Conservation (phyloP, 495 filamentous ascomycete species). For the Podospora pseudocomata region DNA sequence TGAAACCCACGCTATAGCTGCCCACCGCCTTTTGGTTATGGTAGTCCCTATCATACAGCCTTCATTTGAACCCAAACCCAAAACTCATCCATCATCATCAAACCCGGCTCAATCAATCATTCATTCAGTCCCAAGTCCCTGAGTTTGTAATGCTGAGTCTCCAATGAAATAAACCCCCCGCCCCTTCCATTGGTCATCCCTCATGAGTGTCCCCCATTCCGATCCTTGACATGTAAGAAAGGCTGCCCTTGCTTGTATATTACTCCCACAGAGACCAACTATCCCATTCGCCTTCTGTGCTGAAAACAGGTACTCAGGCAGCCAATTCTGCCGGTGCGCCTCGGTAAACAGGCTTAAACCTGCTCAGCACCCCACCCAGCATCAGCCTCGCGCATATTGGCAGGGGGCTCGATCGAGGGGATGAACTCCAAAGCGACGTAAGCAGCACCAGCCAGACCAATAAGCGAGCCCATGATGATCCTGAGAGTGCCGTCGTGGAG, state of each 20-base stretch:
- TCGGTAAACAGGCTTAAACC: constrained; percentile 55
- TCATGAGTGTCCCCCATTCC: not conserved
- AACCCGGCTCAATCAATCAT: not conserved
- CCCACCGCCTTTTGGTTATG: not conserved
- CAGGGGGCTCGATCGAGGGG: constrained; percentile 92
- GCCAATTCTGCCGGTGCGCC: too few relatives aligned
- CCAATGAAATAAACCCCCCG: not conserved
- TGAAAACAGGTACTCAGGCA: too few relatives aligned
- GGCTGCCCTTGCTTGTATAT: not conserved
- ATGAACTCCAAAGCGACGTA: constrained; percentile 90
- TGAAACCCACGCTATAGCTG: not conserved
- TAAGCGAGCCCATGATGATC: constrained; percentile 63
- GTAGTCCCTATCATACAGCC: not conserved
- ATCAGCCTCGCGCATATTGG: constrained; percentile 93
- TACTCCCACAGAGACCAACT: not conserved
- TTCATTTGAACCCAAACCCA: not conserved
- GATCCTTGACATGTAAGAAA: not conserved
- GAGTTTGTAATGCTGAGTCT: not conserved
- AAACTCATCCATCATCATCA: not conserved
- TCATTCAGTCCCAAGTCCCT: not conserved
- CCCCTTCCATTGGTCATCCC: not conserved
- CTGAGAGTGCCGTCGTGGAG: constrained; percentile 57
- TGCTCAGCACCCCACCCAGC: constrained; percentile 88
- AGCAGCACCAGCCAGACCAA: constrained; percentile 71
- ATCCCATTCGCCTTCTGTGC: not conserved